These are phyloP conservation scores for Dorcoceras hygrometricum DNA, from an alignment of 257 asterid species.

Conservation along the genomic window DNA sequence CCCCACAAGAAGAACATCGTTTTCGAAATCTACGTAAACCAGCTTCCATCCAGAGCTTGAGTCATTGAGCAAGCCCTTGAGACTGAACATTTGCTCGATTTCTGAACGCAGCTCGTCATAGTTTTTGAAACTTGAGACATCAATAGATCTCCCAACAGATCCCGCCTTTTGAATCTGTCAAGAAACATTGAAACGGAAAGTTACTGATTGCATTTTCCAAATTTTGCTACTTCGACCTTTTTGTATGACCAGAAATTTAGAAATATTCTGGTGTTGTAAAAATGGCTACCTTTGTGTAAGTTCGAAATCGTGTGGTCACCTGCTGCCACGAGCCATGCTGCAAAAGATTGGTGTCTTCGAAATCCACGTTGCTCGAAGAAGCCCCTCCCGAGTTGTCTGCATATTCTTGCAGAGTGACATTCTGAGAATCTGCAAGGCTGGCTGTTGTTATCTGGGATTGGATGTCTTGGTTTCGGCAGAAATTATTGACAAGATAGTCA, in stretches of 20 bases:
- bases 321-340: constrained; percentile 72
- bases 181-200: neutral
- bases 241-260: too few species aligned
- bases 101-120: constrained; percentile 72
- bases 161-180: constrained; percentile 87
- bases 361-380: constrained; percentile 76
- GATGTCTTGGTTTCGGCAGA: constrained; percentile 71
- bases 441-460: constrained; percentile 87
- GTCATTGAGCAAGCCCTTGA: constrained; percentile 73
- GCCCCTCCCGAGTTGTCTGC: constrained; percentile 92
- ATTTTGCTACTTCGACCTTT: too few species aligned
- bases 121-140: constrained; percentile 66
- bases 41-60: constrained; percentile 83
- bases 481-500: constrained; percentile 61
- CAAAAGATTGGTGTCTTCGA: constrained; percentile 60
- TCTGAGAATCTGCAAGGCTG: constrained; percentile 74
- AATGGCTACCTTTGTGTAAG: constrained; percentile 70
- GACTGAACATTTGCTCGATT: constrained; percentile 86
- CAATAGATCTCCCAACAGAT: constrained; percentile 90
- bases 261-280: neutral
- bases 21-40: constrained; percentile 83
- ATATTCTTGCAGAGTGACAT: constrained; percentile 61
- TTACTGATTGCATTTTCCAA: too few species aligned
- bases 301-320: constrained; percentile 68
- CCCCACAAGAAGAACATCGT: constrained; percentile 82